Percentiles rank a stretch among this genome's conserved stretches.
Evolutionary conservation across 352 stramenopile genomes (phyloP).

Genomic region (Pythium sukuiense): DNA sequence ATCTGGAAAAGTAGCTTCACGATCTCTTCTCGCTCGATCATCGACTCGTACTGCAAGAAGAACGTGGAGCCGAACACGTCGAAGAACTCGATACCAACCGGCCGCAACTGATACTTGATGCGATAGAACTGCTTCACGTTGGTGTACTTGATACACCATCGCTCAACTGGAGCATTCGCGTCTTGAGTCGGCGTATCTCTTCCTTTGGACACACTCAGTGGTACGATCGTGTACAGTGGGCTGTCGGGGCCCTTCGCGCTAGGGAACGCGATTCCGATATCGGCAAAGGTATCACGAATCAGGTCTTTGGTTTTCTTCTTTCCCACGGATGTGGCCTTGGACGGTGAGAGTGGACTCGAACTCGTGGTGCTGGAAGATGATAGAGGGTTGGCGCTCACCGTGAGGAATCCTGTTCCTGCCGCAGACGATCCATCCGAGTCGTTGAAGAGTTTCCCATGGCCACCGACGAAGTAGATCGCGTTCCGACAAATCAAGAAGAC

Average conservation of each 20-base stretch:
- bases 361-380: not conserved
- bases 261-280: slow-evolving; percentile 49
- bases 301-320: slow-evolving; percentile 57
- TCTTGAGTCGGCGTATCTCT: not conserved
- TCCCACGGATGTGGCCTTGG: slow-evolving; percentile 6
- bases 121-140: slow-evolving; percentile 76
- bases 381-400: not conserved
- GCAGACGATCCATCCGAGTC: slow-evolving; percentile 6
- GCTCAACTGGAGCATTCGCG: slow-evolving; percentile 17
- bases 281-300: slow-evolving; percentile 50
- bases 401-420: not conserved
- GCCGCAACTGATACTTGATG: slow-evolving; percentile 79
- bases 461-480: slow-evolving; percentile 69
- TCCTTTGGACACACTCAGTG: not conserved
- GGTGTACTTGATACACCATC: slow-evolving; percentile 64
- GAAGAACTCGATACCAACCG: slow-evolving; percentile 77
- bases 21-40: slow-evolving; percentile 55
- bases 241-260: slow-evolving; percentile 33
- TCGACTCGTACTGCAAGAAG: slow-evolving; percentile 71
- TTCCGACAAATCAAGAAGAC: slow-evolving; percentile 55
- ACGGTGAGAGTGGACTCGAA: slow-evolving; percentile 26
- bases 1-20: slow-evolving; percentile 76
- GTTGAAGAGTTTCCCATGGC: slow-evolving; percentile 54
- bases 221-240: slow-evolving; percentile 51
- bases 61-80: slow-evolving; percentile 65